Conservation (phyloP, 768 basidiomycete genomes). For the Floccularia luteovirens region DNA sequence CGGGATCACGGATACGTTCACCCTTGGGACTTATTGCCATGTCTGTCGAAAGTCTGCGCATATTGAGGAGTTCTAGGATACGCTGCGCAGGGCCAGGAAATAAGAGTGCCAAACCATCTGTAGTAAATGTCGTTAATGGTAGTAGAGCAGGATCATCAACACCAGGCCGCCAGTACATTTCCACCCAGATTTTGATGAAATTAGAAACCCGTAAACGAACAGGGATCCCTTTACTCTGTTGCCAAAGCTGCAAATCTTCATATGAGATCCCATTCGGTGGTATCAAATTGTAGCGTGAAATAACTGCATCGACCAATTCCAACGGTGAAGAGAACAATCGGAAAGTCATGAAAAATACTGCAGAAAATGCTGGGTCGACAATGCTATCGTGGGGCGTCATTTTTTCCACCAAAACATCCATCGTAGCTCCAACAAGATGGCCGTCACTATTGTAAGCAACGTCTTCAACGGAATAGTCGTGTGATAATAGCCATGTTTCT, state of each 20-base stretch:
- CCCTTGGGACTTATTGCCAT: slow-evolving; percentile 46
- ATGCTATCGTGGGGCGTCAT: slow-evolving; percentile 94
- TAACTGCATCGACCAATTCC: slow-evolving; percentile 70
- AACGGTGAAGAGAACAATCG: slow-evolving; percentile 78
- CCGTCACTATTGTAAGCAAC: slow-evolving; percentile 90
- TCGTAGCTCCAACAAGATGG: slow-evolving; percentile 82
- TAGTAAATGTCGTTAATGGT: slow-evolving; percentile 50
- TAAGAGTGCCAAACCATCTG: slow-evolving; percentile 49
- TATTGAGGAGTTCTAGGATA: slow-evolving; percentile 58
- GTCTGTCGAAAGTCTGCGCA: slow-evolving; percentile 43
- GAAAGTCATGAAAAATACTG: slow-evolving; percentile 94
- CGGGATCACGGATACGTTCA: slow-evolving; percentile 66
- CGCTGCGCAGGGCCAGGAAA: slow-evolving; percentile 68
- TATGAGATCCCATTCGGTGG: slow-evolving; percentile 51
- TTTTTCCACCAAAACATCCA: slow-evolving; percentile 89
- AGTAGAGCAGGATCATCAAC: slow-evolving; percentile 63
- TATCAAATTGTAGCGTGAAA: slow-evolving; percentile 76
- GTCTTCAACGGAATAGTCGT: slow-evolving; percentile 79
- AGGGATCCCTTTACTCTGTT: slow-evolving; percentile 81
- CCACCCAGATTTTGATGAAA: slow-evolving; percentile 92
- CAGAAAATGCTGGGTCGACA: slow-evolving; percentile 80
- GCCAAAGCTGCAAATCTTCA: slow-evolving; percentile 68
- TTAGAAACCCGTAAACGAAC: slow-evolving; percentile 89
- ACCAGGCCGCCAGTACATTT: slow-evolving; percentile 79
- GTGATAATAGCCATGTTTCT: slow-evolving; percentile 48